Conservation (phyloP, 2,329 filamentous ascomycete genomes). For the Arachnopeziza araneosa region DNA sequence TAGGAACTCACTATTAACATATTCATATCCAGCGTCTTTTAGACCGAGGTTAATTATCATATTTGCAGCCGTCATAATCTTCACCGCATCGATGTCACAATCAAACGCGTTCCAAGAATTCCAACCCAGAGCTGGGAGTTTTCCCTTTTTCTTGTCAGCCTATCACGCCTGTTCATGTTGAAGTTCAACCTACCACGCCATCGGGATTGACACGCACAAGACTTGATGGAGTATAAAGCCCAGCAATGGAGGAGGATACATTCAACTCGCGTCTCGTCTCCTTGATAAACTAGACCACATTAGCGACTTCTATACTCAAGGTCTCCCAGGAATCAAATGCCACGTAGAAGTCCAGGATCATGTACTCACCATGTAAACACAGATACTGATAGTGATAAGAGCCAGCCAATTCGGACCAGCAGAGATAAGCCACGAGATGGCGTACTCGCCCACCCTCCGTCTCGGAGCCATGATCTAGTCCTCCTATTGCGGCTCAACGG, state of each 20-base stretch:
- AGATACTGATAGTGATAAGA: not conserved
- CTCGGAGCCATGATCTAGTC: no score
- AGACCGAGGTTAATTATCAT: conserved; percentile 43
- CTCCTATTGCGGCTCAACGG: no score
- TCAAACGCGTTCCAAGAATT: conserved; percentile 48
- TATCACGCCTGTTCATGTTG: not conserved
- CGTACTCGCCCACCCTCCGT: not conserved
- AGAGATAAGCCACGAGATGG: not conserved
- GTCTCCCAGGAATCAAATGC: not conserved
- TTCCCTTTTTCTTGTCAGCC: conserved; percentile 9
- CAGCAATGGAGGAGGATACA: not conserved
- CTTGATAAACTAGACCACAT: not conserved
- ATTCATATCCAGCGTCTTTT: conserved; percentile 47
- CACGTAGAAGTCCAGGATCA: not conserved
- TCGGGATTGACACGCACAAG: not conserved
- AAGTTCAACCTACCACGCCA: not conserved
- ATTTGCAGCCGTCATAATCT: conserved; percentile 37
- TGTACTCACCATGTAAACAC: not conserved
- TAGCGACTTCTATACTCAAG: not conserved
- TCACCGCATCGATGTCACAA: conserved; percentile 43
- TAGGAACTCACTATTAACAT: conserved; percentile 41
- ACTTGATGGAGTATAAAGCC: not conserved
- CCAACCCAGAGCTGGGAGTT: conserved; percentile 35
- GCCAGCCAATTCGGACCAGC: not conserved
- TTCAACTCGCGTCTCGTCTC: not conserved